These are phyloP conservation scores for Trichosporon sp. DNA, from an alignment of 1,284 basidiomycete genomes.

Conservation along the genomic window DNA sequence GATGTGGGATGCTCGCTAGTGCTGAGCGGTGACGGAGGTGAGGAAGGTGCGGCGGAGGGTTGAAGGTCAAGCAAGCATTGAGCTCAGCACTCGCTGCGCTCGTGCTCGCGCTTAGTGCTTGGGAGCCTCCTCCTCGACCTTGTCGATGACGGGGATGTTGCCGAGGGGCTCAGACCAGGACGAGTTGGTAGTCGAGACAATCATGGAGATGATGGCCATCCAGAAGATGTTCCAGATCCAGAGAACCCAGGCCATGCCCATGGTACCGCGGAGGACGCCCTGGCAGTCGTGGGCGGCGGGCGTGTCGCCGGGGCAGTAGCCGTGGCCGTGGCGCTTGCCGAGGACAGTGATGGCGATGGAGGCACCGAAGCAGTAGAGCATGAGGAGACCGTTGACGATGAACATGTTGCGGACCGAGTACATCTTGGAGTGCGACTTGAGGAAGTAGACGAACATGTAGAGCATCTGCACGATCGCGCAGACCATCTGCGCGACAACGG, in stretches of 20 bases:
- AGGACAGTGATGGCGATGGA: slow-evolving; percentile 38
- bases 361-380: slow-evolving; percentile 35
- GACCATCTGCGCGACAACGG: slow-evolving; percentile 41
- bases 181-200: slow-evolving; percentile 27
- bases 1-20: background rate
- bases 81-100: background rate
- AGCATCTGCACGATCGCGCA: slow-evolving; percentile 36
- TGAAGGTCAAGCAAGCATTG: background rate
- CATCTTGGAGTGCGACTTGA: slow-evolving; percentile 27
- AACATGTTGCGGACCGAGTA: slow-evolving; percentile 34
- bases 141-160: slow-evolving; percentile 15
- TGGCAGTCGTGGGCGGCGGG: slow-evolving; percentile 32
- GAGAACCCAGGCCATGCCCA: slow-evolving; percentile 27
- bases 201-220: slow-evolving; percentile 34
- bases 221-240: slow-evolving; percentile 38
- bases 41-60: background rate
- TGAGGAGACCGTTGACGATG: slow-evolving; percentile 34
- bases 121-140: slow-evolving; percentile 20
- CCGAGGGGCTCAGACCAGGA: slow-evolving; percentile 32
- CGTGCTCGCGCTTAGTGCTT: slow-evolving; percentile 19
- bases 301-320: slow-evolving; percentile 32
- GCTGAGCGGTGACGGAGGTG: background rate
- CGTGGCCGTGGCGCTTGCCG: slow-evolving; percentile 22
- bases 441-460: slow-evolving; percentile 32
- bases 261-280: slow-evolving; percentile 37